Conservation (phyloP, 768 basidiomycete genomes). For the Gymnopilus dilepis region DNA sequence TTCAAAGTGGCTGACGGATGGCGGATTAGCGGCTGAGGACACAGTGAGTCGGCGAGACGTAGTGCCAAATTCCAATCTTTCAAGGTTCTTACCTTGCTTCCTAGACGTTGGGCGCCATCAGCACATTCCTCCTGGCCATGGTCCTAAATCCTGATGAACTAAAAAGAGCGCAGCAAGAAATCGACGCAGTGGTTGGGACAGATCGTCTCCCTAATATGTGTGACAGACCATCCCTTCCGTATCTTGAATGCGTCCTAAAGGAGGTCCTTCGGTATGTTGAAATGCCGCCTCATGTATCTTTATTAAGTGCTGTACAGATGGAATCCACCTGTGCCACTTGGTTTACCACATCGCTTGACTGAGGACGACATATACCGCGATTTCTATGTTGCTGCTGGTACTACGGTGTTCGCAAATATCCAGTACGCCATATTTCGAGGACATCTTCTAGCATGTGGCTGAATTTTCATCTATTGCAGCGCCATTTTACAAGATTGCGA, state of each 20-base stretch:
- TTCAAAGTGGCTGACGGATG: background rate
- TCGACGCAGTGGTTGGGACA: slow-evolving; percentile 51
- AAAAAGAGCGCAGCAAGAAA: slow-evolving; percentile 53
- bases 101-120: slow-evolving; percentile 56
- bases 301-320: slow-evolving; percentile 41
- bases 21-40: slow-evolving; percentile 31
- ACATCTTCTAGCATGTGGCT: background rate
- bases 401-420: slow-evolving; percentile 50
- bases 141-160: slow-evolving; percentile 55
- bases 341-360: slow-evolving; percentile 58
- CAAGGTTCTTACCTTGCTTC: background rate
- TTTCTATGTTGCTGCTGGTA: slow-evolving; percentile 50
- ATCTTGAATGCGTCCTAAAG: slow-evolving; percentile 52
- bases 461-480: slow-evolving; percentile 27
- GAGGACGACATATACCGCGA: slow-evolving; percentile 55
- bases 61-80: no score
- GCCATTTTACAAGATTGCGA: slow-evolving; percentile 49
- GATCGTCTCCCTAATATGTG: slow-evolving; percentile 52
- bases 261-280: slow-evolving; percentile 49
- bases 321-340: slow-evolving; percentile 54
- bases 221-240: slow-evolving; percentile 50
- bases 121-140: slow-evolving; percentile 60
- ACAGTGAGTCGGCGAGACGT: slow-evolving; percentile 23
- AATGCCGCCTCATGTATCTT: no score
- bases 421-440: slow-evolving; percentile 37